Base-by-base conservation (phyloP, 805 yeast species). In the Suhomyces emberorum region DNA sequence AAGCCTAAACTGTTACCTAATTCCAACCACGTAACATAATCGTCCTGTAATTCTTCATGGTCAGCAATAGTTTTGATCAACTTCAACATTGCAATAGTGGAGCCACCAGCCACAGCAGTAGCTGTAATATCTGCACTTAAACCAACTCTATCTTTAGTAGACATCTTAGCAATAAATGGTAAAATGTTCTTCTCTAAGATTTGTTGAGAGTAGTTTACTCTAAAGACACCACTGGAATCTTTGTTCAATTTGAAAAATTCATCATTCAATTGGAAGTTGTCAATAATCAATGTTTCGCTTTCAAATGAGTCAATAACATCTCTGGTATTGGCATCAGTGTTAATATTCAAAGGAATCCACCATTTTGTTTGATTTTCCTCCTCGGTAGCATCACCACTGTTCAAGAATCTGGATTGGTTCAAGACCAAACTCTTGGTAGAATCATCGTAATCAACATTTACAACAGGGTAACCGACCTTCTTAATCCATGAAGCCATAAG, bases 401-500 rank as follows among this genome's bases (percentile, higher is more conserved):
- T 65, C 44, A 83, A 62, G 57, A 79, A 83, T 44, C 91, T 69
- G 41, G 74, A 61, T 63, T 83, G 91, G 16, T 54, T 55, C 21
- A 80, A 54, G 12, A 55, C 52, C 43, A 81, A 57, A 15, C 52
- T 44, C 3, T 52, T 50, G 9, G 56, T 65, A 4, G 59, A 55
- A 37, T 66, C 61, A 6, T 53, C 37, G 11, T 41, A 39, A 7
- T 52, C 55, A 11, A 81, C 88, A 27, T 69, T 61, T 19, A 86
- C 48, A 19, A 82, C 66, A 3, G 95, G 95, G 62, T 66, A 85
- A 4, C 95, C 95, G 33, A 81, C 74, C 42, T 77, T 71, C 35
- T 73, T 69, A 46, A 83, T 83, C 95, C 95, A 86, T 15, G 75
- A 64, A 39, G 74, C 73, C 81, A 86, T 81, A 52, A 79, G 70